Evolutionary conservation across 129 eudicot species (phyloP), one percentile per base, ranked within the genome.

Genomic region (Flaveria robusta): DNA sequence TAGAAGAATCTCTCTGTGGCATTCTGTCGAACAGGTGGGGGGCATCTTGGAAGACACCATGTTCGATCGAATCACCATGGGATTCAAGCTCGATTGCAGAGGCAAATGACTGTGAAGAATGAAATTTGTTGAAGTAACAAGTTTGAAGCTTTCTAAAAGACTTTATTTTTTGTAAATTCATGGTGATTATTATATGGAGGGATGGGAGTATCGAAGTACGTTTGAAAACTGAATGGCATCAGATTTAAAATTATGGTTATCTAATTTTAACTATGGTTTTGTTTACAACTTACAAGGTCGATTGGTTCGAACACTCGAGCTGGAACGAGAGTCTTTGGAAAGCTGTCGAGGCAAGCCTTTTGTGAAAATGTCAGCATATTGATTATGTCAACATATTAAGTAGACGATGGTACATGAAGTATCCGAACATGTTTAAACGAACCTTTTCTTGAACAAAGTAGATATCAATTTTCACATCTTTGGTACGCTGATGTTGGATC

Each of bases 11-110:
- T 81, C 77, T 74, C 0, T 84, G 83, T 45, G 83, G 86, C 70
- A 77, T 76, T 89, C 71, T 83, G 70, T 87, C 97, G 74, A 94
- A 80, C 96, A 73, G 34, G 37, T 89, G 68, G 86, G 70, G 68
- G 51, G 96, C 93, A 39, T 43, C 20, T 8, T 14, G 55, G 34
- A 34, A 54, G 29, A 16, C 39, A n/a, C 47, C 39, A 5, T 34
- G 50, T 34, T 68, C 65, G 5, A 26, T 42, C n/a, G 7, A 3
- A 41, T 18, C 70, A 14, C 1, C 9, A 3, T 9, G 68, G 45
- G 50, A 18, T 41, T 77, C 77, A 3, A 83, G 39, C 9, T 76
- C 70, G 37, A 73, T 3, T 47, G 83, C 65, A 52, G 78, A 26
- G 37, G 79, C 72, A 64, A 27, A 64, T 10, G 79, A 82, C 2